Evolutionary conservation across 2,329 filamentous ascomycete species (phyloP).

Genomic region (Xylariaceae sp.): DNA sequence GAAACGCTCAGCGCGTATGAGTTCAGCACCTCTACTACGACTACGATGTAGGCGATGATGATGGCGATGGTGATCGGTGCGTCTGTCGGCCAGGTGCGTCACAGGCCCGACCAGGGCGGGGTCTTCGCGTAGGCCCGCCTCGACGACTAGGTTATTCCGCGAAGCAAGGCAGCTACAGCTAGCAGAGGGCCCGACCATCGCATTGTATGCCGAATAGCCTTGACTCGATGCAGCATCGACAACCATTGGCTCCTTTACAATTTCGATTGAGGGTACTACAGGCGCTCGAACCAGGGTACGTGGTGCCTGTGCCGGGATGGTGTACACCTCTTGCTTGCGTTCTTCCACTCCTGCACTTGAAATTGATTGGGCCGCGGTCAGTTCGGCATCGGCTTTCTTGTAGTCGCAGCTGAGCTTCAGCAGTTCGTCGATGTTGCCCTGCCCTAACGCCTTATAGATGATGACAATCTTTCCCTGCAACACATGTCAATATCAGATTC

Average conservation of each 20-base stretch:
- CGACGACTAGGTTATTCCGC: constrained; percentile 37
- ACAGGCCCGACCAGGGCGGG: constrained; percentile 38
- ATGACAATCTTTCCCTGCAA: constrained; percentile 71
- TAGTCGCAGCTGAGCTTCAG: constrained; percentile 78
- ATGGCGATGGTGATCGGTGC: constrained; percentile 36
- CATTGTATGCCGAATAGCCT: constrained; percentile 31
- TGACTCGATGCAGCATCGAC: constrained; percentile 48
- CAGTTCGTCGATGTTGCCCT: constrained; percentile 86
- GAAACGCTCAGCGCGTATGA: constrained; percentile 52
- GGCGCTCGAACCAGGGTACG: constrained; percentile 29
- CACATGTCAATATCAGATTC: constrained; percentile 30
- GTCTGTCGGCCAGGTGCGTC: constrained; percentile 37
- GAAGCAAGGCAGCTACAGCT: constrained; percentile 30
- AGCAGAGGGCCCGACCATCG: constrained; percentile 25
- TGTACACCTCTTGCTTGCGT: constrained; percentile 41
- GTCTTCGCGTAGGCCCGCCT: constrained; percentile 36
- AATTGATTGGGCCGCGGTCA: constrained; percentile 42
- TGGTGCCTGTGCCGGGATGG: constrained; percentile 31
- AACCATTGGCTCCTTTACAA: constrained; percentile 43
- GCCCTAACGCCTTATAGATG: constrained; percentile 77
- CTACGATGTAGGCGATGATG: constrained; percentile 31
- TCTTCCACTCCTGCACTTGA: constrained; percentile 46
- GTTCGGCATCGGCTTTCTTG: constrained; percentile 49
- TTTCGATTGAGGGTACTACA: constrained; percentile 30
- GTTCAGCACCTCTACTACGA: constrained; percentile 44